Base-by-base conservation (phyloP, 2,329 filamentous ascomycete species). In the Ophiocordyceps camponoti-rufipedis region DNA sequence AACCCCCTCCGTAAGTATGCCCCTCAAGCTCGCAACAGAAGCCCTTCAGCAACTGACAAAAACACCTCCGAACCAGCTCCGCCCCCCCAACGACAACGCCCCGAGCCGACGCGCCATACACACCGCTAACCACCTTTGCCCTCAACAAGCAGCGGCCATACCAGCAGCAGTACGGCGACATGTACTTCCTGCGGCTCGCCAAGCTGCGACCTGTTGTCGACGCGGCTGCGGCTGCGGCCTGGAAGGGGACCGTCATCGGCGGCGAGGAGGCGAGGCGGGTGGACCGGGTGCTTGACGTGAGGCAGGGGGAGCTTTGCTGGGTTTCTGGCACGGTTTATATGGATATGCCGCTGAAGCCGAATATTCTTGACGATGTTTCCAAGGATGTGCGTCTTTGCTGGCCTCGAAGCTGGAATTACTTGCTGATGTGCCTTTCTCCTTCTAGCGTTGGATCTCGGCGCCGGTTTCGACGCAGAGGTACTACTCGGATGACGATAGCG, bases 291-390 rank as follows among this genome's bases (percentile, higher is more conserved):
- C 73, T 98, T 29, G 89, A 98, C 63, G 91, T 98, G 44, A 79
- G 89, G 49, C 91, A 96, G 66, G 91, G 91, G 50, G 80, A 95
- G 65, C 69, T 96, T 33, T 96, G 89, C 66, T 98, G 89, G 87
- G 83, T 98, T 14, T 74, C 81, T 0, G 91, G 93, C 14, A 98
- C 91, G 0, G 78, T 96, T 31, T 98, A 94, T 61, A 94, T 96
- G 82, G 86, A 96, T 51, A 88, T 98, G 85, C 77, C 84, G 2
- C 63, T 95, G 56, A 98, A 98, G 66, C 91, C 93, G 1, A 94
- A 93, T 57, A 89, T 98, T 59, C 67, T 98, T 32, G 88, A 95
- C 48, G 91, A 98, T 55, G 84, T 98, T 40, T 82, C 85, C 39
- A 94, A 93, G 63, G 89, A 95, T 62, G 85, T 88, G 65, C 51